These are phyloP conservation scores for Aspergillus ochraceoroseus DNA, from an alignment of 2,329 filamentous ascomycete genomes.

Conservation along the genomic window DNA sequence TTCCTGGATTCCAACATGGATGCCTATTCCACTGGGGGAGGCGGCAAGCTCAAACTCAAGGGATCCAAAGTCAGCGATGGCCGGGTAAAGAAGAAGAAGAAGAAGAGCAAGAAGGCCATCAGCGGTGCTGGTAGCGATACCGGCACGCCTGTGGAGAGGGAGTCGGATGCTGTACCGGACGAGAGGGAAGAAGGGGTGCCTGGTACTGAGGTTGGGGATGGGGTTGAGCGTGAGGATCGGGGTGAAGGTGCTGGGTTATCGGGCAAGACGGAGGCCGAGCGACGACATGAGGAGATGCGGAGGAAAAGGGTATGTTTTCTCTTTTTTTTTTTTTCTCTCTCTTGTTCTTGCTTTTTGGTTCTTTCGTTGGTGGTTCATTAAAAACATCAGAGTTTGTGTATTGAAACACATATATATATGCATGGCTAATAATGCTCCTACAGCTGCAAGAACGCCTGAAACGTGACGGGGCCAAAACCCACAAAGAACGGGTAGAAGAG, in stretches of 20 bases:
- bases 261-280: conserved; percentile 79
- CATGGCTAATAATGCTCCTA: conserved; percentile 10
- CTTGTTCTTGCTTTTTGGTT: conserved; percentile 6
- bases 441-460: conserved; percentile 77
- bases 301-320: conserved; percentile 65
- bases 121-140: conserved; percentile 13
- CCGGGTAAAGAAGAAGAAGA: conserved; percentile 44
- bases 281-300: conserved; percentile 71
- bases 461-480: conserved; percentile 85
- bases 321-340: conserved; percentile 1
- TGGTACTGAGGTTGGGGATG: no score
- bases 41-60: conserved; percentile 80
- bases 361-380: conserved; percentile 2
- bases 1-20: no score
- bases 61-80: conserved; percentile 59
- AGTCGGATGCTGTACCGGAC: not conserved
- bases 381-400: no score
- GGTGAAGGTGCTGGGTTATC: not conserved
- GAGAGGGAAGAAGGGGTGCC: conserved; percentile 20
- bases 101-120: conserved; percentile 49
- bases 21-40: conserved; percentile 58
- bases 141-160: not conserved
- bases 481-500: conserved; percentile 94
- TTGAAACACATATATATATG: no score
- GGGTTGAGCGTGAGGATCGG: no score